Percentiles rank a stretch among this genome's conserved stretches.
Evolutionary conservation across 257 asterid species (phyloP).

Genomic region (Solanum rostratum): DNA sequence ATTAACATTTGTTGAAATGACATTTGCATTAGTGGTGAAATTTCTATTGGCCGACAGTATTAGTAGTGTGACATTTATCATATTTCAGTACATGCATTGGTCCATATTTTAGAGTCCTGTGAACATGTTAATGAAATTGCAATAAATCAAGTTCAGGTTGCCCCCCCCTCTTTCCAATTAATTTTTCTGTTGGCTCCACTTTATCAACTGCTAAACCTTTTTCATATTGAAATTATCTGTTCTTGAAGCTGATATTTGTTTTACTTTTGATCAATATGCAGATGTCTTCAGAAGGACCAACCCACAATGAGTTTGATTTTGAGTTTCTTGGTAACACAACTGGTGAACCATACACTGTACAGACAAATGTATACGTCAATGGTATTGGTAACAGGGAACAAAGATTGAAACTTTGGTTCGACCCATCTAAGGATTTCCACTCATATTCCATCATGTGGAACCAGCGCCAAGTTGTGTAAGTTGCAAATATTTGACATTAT

Average conservation of each 20-base stretch:
- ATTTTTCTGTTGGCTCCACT: background rate
- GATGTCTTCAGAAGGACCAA: slow-evolving; percentile 90
- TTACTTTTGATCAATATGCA: slow-evolving; percentile 1
- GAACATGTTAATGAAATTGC: slow-evolving; percentile 1
- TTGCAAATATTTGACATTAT: background rate
- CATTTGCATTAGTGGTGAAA: background rate
- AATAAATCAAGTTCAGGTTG: background rate
- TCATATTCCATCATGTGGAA: slow-evolving; percentile 66
- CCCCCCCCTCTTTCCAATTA: background rate
- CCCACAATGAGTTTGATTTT: slow-evolving; percentile 79
- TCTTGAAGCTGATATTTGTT: background rate
- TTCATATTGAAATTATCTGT: background rate
- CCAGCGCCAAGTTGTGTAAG: slow-evolving; percentile 82
- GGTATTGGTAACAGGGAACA: slow-evolving; percentile 89
- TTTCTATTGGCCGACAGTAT: background rate
- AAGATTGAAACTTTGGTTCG: slow-evolving; percentile 82
- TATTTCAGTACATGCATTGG: background rate
- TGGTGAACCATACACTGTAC: slow-evolving; percentile 80
- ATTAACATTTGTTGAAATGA: background rate
- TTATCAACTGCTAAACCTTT: background rate
- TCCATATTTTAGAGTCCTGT: background rate
- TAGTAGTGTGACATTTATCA: background rate
- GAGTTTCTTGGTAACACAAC: slow-evolving; percentile 79
- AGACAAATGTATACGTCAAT: slow-evolving; percentile 72
- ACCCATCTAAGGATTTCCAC: slow-evolving; percentile 73